These are phyloP conservation scores for Microstegium vimineum DNA, from an alignment of 176 grass and related monocot genomes.

Conservation along the genomic window DNA sequence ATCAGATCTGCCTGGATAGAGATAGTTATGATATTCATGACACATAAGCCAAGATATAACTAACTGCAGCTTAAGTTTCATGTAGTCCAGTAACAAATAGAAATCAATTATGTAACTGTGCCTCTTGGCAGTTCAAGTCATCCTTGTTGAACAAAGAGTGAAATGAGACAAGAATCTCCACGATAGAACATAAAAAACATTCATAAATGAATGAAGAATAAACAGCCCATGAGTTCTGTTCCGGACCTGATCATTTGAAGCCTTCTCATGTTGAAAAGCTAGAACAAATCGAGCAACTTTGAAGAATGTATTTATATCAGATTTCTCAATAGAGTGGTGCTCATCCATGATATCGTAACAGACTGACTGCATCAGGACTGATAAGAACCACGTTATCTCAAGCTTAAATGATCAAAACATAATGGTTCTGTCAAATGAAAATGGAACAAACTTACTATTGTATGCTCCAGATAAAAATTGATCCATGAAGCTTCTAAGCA, in stretches of 20 bases:
- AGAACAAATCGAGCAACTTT: conserved; percentile 79
- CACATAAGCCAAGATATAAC: conserved; percentile 9
- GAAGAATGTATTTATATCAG: conserved; percentile 75
- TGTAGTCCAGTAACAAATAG: background rate
- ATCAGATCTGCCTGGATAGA: background rate
- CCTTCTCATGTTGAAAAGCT: conserved; percentile 85
- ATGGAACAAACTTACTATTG: conserved; percentile 54
- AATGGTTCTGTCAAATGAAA: conserved; percentile 19
- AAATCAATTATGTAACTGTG: conserved; percentile 5
- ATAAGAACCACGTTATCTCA: conserved; percentile 36
- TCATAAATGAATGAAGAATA: conserved; percentile 16
- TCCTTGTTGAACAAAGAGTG: background rate
- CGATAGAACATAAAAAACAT: conserved; percentile 11
- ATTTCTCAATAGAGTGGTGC: conserved; percentile 60
- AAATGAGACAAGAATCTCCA: background rate
- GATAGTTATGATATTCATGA: conserved; percentile 13
- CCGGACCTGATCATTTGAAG: conserved; percentile 65
- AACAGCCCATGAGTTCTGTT: conserved; percentile 19
- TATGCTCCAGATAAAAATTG: conserved; percentile 96
- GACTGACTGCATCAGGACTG: conserved; percentile 97
- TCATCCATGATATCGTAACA: conserved; percentile 72
- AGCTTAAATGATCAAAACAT: conserved; percentile 5
- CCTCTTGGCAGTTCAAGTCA: conserved; percentile 13
- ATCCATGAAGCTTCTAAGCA: conserved; percentile 59
- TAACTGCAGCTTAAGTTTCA: background rate